Conservation (phyloP, 2,329 filamentous ascomycete species). For the Graphilbum fragrans region DNA sequence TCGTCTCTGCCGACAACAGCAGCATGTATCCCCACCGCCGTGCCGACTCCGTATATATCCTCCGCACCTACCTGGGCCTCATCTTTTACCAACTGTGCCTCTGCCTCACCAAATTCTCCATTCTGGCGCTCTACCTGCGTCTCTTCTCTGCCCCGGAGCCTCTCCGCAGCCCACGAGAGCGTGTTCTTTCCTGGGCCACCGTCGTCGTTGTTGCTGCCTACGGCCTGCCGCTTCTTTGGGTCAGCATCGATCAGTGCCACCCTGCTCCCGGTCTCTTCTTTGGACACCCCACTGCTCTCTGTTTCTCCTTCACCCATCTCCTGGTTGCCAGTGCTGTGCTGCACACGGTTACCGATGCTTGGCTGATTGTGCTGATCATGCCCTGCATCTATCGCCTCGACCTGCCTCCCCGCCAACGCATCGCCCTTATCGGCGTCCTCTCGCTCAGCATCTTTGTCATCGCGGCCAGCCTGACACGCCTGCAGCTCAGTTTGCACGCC, state of each 20-base stretch:
- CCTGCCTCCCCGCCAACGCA: conserved; percentile 28
- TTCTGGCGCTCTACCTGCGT: conserved; percentile 26
- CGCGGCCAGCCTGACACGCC: conserved; percentile 21
- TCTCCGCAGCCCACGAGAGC: conserved; percentile 17
- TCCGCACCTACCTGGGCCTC: conserved; percentile 20
- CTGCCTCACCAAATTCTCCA: conserved; percentile 25
- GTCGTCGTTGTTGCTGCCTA: conserved; percentile 21
- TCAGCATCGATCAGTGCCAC: conserved; percentile 30
- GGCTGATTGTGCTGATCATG: conserved; percentile 29
- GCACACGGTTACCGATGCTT: conserved; percentile 33
- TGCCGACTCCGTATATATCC: too few relatives aligned
- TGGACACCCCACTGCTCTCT: conserved; percentile 19
- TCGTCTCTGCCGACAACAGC: background rate
- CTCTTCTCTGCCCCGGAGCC: conserved; percentile 19
- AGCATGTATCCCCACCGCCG: conserved; percentile 1
- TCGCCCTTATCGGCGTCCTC: conserved; percentile 29
- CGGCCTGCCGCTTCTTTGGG: conserved; percentile 21
- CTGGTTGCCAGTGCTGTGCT: conserved; percentile 29
- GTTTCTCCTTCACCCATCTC: conserved; percentile 27
- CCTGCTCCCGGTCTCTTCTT: conserved; percentile 23
- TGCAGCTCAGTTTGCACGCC: conserved; percentile 17
- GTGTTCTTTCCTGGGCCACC: conserved; percentile 19
- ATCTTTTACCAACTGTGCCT: conserved; percentile 25
- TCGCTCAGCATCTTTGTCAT: conserved; percentile 29
- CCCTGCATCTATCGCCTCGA: conserved; percentile 25